These are phyloP conservation scores for Amoebophrya sp. DNA, from an alignment of 169 alveolate genomes.

Conservation along the genomic window DNA sequence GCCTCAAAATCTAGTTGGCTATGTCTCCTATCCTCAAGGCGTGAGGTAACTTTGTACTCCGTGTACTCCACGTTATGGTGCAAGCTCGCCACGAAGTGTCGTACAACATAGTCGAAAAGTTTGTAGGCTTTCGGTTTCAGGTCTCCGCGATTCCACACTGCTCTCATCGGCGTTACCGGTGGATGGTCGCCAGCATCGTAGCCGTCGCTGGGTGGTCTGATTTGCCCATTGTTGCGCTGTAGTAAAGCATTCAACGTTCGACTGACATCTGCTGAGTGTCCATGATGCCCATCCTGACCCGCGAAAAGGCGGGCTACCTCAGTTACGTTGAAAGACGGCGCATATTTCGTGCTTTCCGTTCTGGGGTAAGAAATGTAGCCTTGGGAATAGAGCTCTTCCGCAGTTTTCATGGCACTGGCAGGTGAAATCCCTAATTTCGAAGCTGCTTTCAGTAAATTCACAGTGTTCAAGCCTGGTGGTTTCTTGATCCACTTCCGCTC, in stretches of 20 bases:
- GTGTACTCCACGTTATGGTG: not conserved
- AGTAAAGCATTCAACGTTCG: too few species aligned
- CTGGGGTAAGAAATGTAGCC: slow-evolving; percentile 90
- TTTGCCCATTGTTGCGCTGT: not conserved
- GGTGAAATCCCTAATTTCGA: slow-evolving; percentile 76
- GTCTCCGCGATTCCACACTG: not conserved
- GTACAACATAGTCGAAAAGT: slow-evolving; percentile 63
- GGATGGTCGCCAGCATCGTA: slow-evolving; percentile 85
- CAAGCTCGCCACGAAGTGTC: slow-evolving; percentile 54
- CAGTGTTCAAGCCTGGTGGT: slow-evolving; percentile 82
- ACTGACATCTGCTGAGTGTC: too few species aligned
- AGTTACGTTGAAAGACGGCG: slow-evolving; percentile 64
- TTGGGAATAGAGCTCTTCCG: slow-evolving; percentile 79
- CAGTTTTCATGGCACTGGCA: slow-evolving; percentile 70
- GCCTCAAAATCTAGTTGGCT: slow-evolving; percentile 56
- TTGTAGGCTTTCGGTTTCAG: slow-evolving; percentile 29
- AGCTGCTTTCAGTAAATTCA: slow-evolving; percentile 69
- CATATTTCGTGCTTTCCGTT: slow-evolving; percentile 81
- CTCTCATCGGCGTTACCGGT: slow-evolving; percentile 75
- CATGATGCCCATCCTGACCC: not conserved
- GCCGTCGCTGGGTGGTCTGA: slow-evolving; percentile 58
- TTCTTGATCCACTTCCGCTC: slow-evolving; percentile 38
- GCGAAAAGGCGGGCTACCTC: slow-evolving; percentile 1
- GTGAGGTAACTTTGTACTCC: not conserved
- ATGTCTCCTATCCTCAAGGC: not conserved